Evolutionary conservation across 2,329 filamentous ascomycete species (phyloP).

Genomic region (Ophiocordyceps camponoti-saundersi): DNA sequence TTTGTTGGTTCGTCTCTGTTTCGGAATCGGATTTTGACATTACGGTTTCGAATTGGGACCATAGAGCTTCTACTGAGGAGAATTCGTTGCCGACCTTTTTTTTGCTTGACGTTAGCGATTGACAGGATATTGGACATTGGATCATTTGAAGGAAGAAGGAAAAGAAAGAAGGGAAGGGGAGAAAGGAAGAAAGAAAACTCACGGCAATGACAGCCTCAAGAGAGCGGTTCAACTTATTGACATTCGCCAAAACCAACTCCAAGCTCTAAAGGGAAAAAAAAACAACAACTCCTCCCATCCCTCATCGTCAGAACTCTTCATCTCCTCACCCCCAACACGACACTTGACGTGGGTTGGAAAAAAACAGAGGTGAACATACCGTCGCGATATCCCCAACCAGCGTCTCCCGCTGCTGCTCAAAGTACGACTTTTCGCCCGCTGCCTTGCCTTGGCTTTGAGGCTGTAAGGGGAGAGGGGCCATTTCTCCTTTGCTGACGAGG

Average conservation of each 20-base stretch:
- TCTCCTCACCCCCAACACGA: no score
- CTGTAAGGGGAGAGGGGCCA: conserved; percentile 7
- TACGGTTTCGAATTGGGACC: conserved; percentile 93
- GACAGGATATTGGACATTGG: no score
- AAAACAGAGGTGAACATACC: conserved; percentile 22
- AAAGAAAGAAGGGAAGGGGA: neutral
- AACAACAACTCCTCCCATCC: neutral
- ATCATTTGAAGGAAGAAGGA: no score
- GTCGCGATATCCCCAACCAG: conserved; percentile 57
- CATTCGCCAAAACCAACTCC: conserved; percentile 84
- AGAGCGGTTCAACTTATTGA: conserved; percentile 87
- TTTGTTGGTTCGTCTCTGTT: conserved; percentile 21
- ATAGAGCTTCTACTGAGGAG: conserved; percentile 87
- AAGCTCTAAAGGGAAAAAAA: conserved; percentile 34
- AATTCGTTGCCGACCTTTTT: conserved; percentile 82
- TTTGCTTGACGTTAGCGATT: no score
- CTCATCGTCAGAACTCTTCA: no score
- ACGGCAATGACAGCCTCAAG: conserved; percentile 84
- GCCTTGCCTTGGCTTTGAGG: conserved; percentile 7
- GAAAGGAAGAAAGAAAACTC: conserved; percentile 12
- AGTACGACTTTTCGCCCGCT: conserved; percentile 40
- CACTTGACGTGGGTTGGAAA: neutral
- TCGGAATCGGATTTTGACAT: no score
- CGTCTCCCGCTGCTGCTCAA: conserved; percentile 58
- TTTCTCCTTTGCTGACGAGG: neutral